Conservation (phyloP, 2,329 filamentous ascomycete genomes). For the Salinomyces thailandicus region DNA sequence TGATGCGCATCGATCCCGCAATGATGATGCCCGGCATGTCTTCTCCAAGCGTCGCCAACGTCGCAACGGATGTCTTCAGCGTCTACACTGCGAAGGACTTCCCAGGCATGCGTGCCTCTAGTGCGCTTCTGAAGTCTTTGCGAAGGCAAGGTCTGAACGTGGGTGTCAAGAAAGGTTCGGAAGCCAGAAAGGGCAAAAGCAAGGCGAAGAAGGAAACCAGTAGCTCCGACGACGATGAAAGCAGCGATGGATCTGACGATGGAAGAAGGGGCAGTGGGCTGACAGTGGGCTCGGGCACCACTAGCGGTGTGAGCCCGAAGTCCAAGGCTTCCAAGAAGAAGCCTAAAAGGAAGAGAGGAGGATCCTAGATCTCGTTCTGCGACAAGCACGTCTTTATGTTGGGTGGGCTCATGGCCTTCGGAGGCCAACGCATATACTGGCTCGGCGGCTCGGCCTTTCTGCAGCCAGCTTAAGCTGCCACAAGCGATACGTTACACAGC, state of each 20-base stretch:
- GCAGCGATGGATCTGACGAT: conserved; percentile 45
- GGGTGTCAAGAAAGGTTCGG: conserved; percentile 77
- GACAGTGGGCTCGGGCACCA: conserved; percentile 2
- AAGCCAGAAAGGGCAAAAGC: conserved; percentile 35
- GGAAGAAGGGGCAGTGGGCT: conserved; percentile 5
- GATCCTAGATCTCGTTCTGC: no score
- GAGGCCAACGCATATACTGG: no score
- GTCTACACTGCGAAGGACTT: conserved; percentile 82
- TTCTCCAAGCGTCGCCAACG: conserved; percentile 40
- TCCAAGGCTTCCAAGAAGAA: conserved; percentile 4
- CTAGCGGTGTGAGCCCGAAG: conserved; percentile 5
- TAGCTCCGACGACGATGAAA: conserved; percentile 56
- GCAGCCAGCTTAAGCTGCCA: no score
- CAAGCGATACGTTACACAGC: no score
- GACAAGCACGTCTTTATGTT: no score
- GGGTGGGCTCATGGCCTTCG: no score
- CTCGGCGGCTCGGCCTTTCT: no score
- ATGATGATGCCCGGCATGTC: conserved; percentile 43
- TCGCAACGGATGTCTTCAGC: conserved; percentile 60
- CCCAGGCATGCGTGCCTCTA: conserved; percentile 71
- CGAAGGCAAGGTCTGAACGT: conserved; percentile 75
- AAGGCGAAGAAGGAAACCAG: conserved; percentile 24
- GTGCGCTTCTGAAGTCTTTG: conserved; percentile 59
- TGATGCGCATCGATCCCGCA: conserved; percentile 59
- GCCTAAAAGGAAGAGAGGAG: conserved; percentile 9